phyloP scores from a whole-genome alignment of 1,139 yeast species.

The Suzukiozyma palmioleophila region DNA sequence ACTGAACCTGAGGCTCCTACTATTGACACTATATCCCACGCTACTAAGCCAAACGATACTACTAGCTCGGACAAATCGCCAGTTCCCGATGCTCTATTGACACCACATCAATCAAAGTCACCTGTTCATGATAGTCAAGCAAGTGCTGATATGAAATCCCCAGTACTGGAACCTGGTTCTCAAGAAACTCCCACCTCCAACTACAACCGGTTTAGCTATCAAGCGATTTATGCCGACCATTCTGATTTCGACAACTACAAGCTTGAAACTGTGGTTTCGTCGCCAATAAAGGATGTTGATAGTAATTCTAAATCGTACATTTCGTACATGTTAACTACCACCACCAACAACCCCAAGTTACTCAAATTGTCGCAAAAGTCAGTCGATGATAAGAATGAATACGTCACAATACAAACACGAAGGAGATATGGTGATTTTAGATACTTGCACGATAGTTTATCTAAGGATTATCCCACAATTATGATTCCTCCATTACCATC shows the following conservation, averaged over 20 bases:
- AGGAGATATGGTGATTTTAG: slow-evolving; percentile 83
- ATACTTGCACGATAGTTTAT: slow-evolving; percentile 67
- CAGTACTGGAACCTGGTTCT: too few species aligned
- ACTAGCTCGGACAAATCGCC: neutral
- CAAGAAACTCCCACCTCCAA: too few species aligned
- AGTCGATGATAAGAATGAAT: slow-evolving; percentile 14
- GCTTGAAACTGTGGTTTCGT: slow-evolving; percentile 49
- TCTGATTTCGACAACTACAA: slow-evolving; percentile 17
- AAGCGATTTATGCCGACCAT: neutral
- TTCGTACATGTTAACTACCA: slow-evolving; percentile 74
- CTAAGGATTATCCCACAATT: slow-evolving; percentile 76
- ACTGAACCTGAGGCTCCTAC: neutral
- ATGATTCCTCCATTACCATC: slow-evolving; percentile 94
- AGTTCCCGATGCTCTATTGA: neutral
- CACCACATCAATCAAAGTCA: too few species aligned
- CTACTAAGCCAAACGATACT: slow-evolving; percentile 4
- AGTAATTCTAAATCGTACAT: slow-evolving; percentile 80
- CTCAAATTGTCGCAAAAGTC: slow-evolving; percentile 22
- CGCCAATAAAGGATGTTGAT: slow-evolving; percentile 72
- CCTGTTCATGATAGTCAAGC: too few species aligned
- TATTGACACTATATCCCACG: neutral
- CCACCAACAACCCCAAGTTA: slow-evolving; percentile 43
- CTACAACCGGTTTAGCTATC: neutral
- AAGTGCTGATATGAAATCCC: too few species aligned
- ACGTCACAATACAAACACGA: slow-evolving; percentile 51